Conservation (phyloP, 2,329 filamentous ascomycete species). For the Metarhizium anisopliae region DNA sequence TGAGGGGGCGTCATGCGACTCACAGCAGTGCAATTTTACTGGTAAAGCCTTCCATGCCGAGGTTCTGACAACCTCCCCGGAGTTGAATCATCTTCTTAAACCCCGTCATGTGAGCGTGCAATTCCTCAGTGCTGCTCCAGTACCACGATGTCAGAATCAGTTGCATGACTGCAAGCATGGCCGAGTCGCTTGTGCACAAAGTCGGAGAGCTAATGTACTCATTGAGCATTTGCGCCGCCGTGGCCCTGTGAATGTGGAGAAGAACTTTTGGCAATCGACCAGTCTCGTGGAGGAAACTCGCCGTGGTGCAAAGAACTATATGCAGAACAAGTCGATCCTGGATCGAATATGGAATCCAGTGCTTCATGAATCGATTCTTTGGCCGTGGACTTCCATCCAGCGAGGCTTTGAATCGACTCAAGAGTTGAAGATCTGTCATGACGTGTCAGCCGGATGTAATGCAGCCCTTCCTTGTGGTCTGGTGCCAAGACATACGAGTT, state of each 20-base stretch:
- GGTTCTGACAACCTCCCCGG: constrained; percentile 34
- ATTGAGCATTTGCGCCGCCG: constrained; percentile 36
- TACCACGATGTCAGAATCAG: constrained; percentile 45
- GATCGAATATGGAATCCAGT: constrained; percentile 38
- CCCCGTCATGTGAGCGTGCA: constrained; percentile 36
- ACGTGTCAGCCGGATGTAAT: too few relatives aligned
- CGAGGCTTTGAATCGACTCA: constrained; percentile 41
- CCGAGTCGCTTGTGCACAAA: constrained; percentile 32
- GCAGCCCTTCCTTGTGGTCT: constrained; percentile 6
- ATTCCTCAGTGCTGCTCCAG: constrained; percentile 36
- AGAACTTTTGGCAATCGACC: constrained; percentile 35
- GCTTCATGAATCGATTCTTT: constrained; percentile 34
- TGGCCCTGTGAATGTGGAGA: constrained; percentile 33
- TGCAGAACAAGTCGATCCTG: constrained; percentile 40
- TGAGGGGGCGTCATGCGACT: constrained; percentile 12
- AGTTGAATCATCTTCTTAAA: constrained; percentile 38
- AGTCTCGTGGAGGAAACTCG: constrained; percentile 42
- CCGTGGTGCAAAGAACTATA: constrained; percentile 39
- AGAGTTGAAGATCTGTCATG: constrained; percentile 34
- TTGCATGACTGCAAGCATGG: constrained; percentile 38
- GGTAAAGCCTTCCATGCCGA: constrained; percentile 37
- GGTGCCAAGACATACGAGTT: constrained; percentile 26
- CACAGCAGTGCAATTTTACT: constrained; percentile 41
- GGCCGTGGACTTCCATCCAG: constrained; percentile 38
- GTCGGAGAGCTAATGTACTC: constrained; percentile 30